Conservation (phyloP, 2,329 filamentous ascomycete genomes). For the Arthroderma sp. region DNA sequence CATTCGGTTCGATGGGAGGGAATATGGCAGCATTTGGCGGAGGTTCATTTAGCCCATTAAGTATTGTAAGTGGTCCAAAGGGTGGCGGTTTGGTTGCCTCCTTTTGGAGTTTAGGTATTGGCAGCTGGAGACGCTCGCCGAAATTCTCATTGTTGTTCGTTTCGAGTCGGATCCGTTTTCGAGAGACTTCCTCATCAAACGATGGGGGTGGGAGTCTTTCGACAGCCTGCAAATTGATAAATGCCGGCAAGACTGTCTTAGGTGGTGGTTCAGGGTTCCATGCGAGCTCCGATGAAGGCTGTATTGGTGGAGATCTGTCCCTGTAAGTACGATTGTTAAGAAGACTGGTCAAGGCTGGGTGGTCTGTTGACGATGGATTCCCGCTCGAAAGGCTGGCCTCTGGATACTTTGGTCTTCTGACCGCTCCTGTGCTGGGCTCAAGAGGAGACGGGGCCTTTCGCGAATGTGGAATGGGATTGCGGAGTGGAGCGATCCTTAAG, state of each 20-base stretch:
- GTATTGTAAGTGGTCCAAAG: constrained; percentile 33
- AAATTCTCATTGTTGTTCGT: constrained; percentile 25
- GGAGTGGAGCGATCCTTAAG: constrained; percentile 35
- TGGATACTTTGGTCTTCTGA: constrained; percentile 19
- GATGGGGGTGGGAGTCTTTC: constrained; percentile 32
- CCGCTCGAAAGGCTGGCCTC: constrained; percentile 15
- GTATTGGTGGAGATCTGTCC: constrained; percentile 22
- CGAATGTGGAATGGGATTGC: constrained; percentile 30
- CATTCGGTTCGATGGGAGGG: constrained; percentile 45
- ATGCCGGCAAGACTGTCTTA: constrained; percentile 31
- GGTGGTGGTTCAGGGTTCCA: constrained; percentile 24
- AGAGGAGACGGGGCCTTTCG: constrained; percentile 31
- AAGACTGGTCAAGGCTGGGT: constrained; percentile 24
- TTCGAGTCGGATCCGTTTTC: constrained; percentile 33
- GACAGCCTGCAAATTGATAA: constrained; percentile 35
- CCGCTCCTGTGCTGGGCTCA: constrained; percentile 29
- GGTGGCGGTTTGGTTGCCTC: constrained; percentile 29
- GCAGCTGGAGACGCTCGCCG: constrained; percentile 33
- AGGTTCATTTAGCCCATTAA: constrained; percentile 51
- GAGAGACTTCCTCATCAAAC: constrained; percentile 22
- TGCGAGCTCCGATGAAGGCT: constrained; percentile 11
- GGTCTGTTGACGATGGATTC: constrained; percentile 22
- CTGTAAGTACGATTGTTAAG: constrained; percentile 19
- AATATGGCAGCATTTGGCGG: constrained; percentile 48
- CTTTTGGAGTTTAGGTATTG: constrained; percentile 34